Base-by-base conservation (phyloP, 805 yeast genomes). In the Blastobotrys terrestris region DNA sequence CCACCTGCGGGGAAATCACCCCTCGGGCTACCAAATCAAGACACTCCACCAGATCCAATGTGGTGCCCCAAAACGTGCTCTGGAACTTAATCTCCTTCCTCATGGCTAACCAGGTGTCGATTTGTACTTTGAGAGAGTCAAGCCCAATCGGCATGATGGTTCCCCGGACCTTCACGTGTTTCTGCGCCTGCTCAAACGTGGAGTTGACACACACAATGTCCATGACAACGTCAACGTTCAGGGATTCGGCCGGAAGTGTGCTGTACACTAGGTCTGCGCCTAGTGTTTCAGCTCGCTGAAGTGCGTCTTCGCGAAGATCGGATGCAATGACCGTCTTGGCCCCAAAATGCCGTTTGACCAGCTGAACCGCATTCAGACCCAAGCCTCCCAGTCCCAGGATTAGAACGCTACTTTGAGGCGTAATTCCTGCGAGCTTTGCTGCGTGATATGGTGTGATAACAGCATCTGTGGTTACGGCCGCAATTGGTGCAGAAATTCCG, bases 201-300 rank as follows among this genome's bases (percentile, higher is more conserved):
- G 50, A 14, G 31, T 60, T 55, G 31, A 44, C 16, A 3, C 64
- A 59, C 31, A 60, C 62, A 48, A 66, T 47, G 49, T 64, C 68
- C 18, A 62, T 16, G 26, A 68, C 66, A 18, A 66, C 60, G 48
- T 75, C 77, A 54, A 76, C 75, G 1, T 72, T 61, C 48, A 72
- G 71, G 2, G 58, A 48, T 2, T 69, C 61, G 3, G 60, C 48
- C 49, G 55, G 48, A 2, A 55, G 43, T 50, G 71, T 70, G 8
- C 72, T 67, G 54, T 71, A 61, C 44, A 72, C 74, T 47, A 72
- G 77, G 55, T 68, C 62, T 2, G 80, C 80, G 1, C 79, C 79
- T 22, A 60, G 59, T 14, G 59, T 55, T 18, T 56, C 48, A 2
- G 75, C 79, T 13, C 60, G 41, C 1, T 57, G 52, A 40, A 55